Conservation (phyloP, 768 basidiomycete genomes). For the Termitomyces sp. region DNA sequence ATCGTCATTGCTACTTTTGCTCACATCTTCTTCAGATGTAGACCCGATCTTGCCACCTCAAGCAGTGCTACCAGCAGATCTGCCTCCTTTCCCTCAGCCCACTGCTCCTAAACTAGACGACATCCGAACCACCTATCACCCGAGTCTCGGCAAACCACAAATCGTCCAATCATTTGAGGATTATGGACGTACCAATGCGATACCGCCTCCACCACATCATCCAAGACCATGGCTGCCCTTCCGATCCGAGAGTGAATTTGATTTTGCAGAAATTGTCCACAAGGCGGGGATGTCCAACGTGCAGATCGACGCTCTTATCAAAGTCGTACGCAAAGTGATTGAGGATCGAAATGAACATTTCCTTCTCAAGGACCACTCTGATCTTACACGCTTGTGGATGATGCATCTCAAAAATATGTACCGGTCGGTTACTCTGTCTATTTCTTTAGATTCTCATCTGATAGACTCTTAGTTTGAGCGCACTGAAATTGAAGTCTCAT, state of each 20-base stretch:
- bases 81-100: neutral
- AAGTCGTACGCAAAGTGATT: slow-evolving; percentile 17
- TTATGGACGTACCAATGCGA: neutral
- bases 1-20: too few species aligned
- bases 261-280: slow-evolving; percentile 26
- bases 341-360: slow-evolving; percentile 13
- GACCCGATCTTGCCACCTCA: neutral
- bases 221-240: slow-evolving; percentile 31
- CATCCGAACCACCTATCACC: neutral
- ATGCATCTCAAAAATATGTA: slow-evolving; percentile 6
- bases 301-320: slow-evolving; percentile 20
- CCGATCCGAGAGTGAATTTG: slow-evolving; percentile 25
- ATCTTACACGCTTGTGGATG: slow-evolving; percentile 22
- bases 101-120: neutral
- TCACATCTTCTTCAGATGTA: neutral
- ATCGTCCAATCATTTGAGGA: slow-evolving; percentile 12
- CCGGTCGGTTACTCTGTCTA: neutral
- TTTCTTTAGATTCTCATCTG: neutral
- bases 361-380: slow-evolving; percentile 17
- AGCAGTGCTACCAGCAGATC: neutral
- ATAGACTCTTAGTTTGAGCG: slow-evolving; percentile 6
- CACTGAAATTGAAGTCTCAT: neutral
- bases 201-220: neutral
- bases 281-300: slow-evolving; percentile 20
- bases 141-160: neutral